phyloP scores from a whole-genome alignment of 2,329 filamentous ascomycete species.

The Cryphonectria nitschkei region DNA sequence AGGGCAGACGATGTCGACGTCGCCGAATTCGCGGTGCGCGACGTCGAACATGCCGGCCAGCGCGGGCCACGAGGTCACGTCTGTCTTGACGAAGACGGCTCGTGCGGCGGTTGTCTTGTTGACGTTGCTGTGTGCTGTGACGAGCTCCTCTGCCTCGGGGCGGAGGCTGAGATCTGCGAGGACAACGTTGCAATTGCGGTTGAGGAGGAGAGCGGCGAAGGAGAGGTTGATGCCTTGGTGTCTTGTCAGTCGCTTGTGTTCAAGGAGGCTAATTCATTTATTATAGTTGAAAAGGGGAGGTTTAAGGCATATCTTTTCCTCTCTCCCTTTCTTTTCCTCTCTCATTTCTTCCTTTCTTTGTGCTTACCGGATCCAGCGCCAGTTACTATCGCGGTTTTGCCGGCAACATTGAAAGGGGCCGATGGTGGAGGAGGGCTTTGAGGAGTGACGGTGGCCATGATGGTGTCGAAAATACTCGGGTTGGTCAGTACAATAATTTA shows the following conservation, averaged over 20 bases:
- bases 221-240: constrained; percentile 46
- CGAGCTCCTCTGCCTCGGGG: constrained; percentile 44
- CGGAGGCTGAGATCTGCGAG: constrained; percentile 49
- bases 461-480: background rate
- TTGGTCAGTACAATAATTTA: background rate
- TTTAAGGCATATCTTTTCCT: background rate
- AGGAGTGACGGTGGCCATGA: constrained; percentile 9
- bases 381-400: constrained; percentile 56
- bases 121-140: constrained; percentile 32
- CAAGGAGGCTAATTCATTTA: background rate
- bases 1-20: constrained; percentile 48
- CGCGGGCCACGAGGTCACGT: constrained; percentile 48
- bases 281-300: too few species aligned
- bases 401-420: constrained; percentile 38
- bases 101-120: constrained; percentile 31
- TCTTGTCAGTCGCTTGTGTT: constrained; percentile 7
- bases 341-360: too few species aligned
- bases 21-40: constrained; percentile 42
- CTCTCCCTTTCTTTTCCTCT: too few species aligned
- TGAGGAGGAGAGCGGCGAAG: constrained; percentile 48
- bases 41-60: constrained; percentile 42
- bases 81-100: constrained; percentile 48
- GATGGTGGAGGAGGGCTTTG: background rate
- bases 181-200: constrained; percentile 48
- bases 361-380: constrained; percentile 55